A percentile compares a stretch with the other conserved stretches of the same genome.
Conservation (phyloP, 1,284 basidiomycete genomes). For the Ustilago tritici region DNA sequence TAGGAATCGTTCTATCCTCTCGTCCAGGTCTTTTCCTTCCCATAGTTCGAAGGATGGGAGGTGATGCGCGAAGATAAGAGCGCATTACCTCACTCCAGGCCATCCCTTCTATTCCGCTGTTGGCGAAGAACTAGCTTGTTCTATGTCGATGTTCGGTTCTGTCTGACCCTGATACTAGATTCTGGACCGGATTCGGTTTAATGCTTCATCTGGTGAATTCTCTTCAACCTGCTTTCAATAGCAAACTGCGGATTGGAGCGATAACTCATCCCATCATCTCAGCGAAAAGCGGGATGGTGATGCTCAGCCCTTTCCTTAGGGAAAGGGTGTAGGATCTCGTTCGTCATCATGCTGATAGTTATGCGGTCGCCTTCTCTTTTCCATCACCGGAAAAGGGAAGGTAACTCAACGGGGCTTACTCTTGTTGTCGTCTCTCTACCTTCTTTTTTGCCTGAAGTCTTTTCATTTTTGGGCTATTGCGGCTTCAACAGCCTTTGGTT, state of each 20-base stretch:
- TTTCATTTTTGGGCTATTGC: neutral
- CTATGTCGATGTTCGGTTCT: neutral
- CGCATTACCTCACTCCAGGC: slow-evolving; percentile 24
- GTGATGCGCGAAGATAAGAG: slow-evolving; percentile 37
- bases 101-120: slow-evolving; percentile 4
- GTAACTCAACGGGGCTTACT: slow-evolving; percentile 62
- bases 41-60: slow-evolving; percentile 15
- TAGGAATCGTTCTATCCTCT: no score
- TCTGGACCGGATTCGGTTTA: slow-evolving; percentile 8
- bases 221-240: neutral
- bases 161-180: neutral
- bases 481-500: slow-evolving; percentile 50
- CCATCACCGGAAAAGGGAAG: neutral
- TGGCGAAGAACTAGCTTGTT: neutral
- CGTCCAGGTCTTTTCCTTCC: neutral
- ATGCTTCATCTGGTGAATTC: neutral
- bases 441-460: neutral
- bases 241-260: neutral
- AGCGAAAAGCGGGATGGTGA: neutral
- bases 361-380: slow-evolving; percentile 48
- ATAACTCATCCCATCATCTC: slow-evolving; percentile 23
- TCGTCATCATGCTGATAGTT: slow-evolving; percentile 58
- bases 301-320: neutral
- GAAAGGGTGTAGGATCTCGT: slow-evolving; percentile 27
- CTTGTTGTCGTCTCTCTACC: slow-evolving; percentile 53